Percentiles rank a stretch among this genome's conserved stretches.
Conservation (phyloP, 371 early-diverging fungal species). For the Quaeritorhiza haematococci region DNA sequence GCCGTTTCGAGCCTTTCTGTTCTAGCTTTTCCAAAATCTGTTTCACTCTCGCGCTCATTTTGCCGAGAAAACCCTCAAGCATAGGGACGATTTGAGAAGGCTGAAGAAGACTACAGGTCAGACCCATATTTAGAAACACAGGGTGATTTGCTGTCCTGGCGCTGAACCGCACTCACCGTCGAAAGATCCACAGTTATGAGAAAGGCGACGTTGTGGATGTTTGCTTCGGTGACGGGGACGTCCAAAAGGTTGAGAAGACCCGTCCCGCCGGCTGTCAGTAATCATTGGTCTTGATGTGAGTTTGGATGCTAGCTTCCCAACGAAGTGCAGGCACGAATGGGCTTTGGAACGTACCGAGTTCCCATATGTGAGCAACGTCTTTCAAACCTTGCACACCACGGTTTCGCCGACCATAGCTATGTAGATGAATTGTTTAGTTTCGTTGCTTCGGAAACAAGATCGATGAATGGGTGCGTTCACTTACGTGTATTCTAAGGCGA, state of each 20-base stretch:
- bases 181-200: slow-evolving; percentile 40
- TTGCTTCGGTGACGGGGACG: slow-evolving; percentile 38
- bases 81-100: slow-evolving; percentile 24
- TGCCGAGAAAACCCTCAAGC: slow-evolving; percentile 25
- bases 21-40: slow-evolving; percentile 33
- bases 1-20: slow-evolving; percentile 43
- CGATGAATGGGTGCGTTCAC: neutral
- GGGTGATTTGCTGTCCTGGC: neutral
- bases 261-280: slow-evolving; percentile 36
- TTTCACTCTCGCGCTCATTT: slow-evolving; percentile 21
- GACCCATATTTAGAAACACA: neutral
- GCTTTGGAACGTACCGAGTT: slow-evolving; percentile 36
- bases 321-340: neutral
- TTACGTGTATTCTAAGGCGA: slow-evolving; percentile 45
- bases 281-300: neutral
- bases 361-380: slow-evolving; percentile 50
- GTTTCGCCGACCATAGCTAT: slow-evolving; percentile 40
- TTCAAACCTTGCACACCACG: slow-evolving; percentile 37
- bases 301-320: slow-evolving; percentile 1
- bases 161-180: slow-evolving; percentile 15
- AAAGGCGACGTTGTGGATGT: slow-evolving; percentile 38
- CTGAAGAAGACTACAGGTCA: slow-evolving; percentile 1
- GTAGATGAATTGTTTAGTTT: neutral
- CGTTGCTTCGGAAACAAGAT: neutral
- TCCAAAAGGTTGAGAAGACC: slow-evolving; percentile 31